A percentile compares a stretch with the other conserved stretches of the same genome.
phyloP scores from a whole-genome alignment of 306 rosid genomes.

The Cucurbita moschata region DNA sequence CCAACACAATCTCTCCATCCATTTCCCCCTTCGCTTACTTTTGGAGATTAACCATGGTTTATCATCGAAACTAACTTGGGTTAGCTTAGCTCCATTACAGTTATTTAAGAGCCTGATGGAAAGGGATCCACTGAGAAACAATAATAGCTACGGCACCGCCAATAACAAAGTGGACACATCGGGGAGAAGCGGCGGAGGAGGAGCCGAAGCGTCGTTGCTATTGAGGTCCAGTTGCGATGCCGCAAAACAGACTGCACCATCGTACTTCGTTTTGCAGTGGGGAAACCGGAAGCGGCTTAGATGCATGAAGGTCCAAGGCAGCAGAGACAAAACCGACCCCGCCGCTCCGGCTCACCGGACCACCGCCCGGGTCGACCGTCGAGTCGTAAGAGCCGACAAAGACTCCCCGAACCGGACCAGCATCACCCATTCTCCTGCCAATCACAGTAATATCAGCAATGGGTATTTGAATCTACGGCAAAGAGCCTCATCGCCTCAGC shows the following conservation, averaged over 20 bases:
- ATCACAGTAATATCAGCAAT: slow-evolving; percentile 15
- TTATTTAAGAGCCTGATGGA: slow-evolving; percentile 40
- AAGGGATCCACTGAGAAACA: slow-evolving; percentile 24
- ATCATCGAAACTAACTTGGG: slow-evolving; percentile 12
- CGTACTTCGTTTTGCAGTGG: slow-evolving; percentile 70
- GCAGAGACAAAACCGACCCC: slow-evolving; percentile 37
- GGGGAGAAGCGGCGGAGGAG: slow-evolving; percentile 34
- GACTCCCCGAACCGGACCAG: slow-evolving; percentile 35
- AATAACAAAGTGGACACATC: slow-evolving; percentile 11
- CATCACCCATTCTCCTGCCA: not conserved
- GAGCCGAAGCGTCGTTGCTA: slow-evolving; percentile 35
- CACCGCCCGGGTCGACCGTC: slow-evolving; percentile 67
- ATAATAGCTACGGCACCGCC: slow-evolving; percentile 8
- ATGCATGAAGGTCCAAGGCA: slow-evolving; percentile 85
- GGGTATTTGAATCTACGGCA: slow-evolving; percentile 76
- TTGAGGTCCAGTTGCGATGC: slow-evolving; percentile 34
- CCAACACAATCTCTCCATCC: not conserved
- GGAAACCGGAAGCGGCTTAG: slow-evolving; percentile 84
- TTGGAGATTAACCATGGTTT: slow-evolving; percentile 6
- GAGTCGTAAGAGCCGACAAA: slow-evolving; percentile 57
- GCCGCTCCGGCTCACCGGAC: slow-evolving; percentile 48
- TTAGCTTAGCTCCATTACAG: not conserved
- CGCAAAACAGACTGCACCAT: slow-evolving; percentile 36
- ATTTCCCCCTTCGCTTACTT: not conserved
- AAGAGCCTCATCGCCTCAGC: slow-evolving; percentile 58